These are phyloP conservation scores for Naganishia albida DNA, from an alignment of 1,284 basidiomycete genomes.

Conservation along the genomic window DNA sequence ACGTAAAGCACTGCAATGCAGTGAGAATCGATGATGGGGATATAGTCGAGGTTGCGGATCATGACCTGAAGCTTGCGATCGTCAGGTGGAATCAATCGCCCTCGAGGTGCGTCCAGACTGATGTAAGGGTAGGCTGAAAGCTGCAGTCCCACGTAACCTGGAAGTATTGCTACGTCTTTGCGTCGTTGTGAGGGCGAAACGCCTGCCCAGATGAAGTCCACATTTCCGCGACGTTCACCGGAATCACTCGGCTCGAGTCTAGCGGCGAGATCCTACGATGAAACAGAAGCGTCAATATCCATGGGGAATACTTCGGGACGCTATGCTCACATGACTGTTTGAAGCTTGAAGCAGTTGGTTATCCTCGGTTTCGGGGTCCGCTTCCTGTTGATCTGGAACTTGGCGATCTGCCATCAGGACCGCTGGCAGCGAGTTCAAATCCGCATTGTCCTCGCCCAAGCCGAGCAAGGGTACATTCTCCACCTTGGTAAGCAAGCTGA, in stretches of 20 bases:
- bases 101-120: slow-evolving; percentile 46
- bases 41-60: slow-evolving; percentile 74
- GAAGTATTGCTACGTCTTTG: slow-evolving; percentile 81
- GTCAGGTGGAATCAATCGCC: slow-evolving; percentile 57
- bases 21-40: slow-evolving; percentile 95
- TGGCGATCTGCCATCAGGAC: slow-evolving; percentile 71
- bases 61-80: slow-evolving; percentile 56
- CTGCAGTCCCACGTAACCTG: slow-evolving; percentile 83
- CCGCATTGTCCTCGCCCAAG: slow-evolving; percentile 74
- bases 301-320: too few relatives aligned
- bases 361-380: not conserved
- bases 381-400: slow-evolving; percentile 38
- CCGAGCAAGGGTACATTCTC: slow-evolving; percentile 87
- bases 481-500: slow-evolving; percentile 77
- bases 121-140: slow-evolving; percentile 74
- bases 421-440: slow-evolving; percentile 70
- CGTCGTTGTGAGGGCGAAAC: slow-evolving; percentile 81
- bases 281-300: not conserved
- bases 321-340: slow-evolving; percentile 12
- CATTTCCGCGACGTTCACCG: slow-evolving; percentile 12
- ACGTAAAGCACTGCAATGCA: slow-evolving; percentile 97
- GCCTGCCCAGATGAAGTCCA: slow-evolving; percentile 72
- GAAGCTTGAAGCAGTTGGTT: not conserved
- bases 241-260: slow-evolving; percentile 5
- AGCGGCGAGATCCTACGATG: not conserved